Conservation (phyloP, 257 asterid species). For the Solanum virginianum region DNA sequence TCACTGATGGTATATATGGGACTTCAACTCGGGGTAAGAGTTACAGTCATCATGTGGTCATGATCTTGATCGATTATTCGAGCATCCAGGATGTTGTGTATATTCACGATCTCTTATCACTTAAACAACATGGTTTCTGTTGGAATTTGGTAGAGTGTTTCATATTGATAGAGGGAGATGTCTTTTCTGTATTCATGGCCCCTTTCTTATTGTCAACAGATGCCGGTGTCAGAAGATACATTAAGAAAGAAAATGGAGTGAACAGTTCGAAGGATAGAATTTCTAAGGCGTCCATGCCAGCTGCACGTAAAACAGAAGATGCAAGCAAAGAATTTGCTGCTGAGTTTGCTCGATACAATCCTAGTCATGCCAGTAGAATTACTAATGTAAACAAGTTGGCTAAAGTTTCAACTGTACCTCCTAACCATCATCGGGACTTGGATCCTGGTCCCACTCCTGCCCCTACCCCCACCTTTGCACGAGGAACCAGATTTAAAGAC, state of each 20-base stretch:
- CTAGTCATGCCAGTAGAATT: background rate
- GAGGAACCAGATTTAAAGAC: constrained; percentile 11
- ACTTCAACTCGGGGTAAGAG: background rate
- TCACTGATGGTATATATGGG: constrained; percentile 21
- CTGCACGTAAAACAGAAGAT: constrained; percentile 9
- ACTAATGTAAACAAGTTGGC: background rate
- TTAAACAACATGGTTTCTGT: background rate
- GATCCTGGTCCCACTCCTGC: constrained; percentile 39
- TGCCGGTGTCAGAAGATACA: constrained; percentile 20
- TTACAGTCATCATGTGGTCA: background rate
- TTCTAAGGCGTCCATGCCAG: constrained; percentile 8
- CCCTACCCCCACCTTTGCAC: constrained; percentile 26
- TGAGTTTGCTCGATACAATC: constrained; percentile 1
- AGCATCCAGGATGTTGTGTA: background rate
- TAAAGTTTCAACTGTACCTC: constrained; percentile 10
- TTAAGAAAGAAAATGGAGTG: constrained; percentile 19
- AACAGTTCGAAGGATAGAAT: constrained; percentile 8
- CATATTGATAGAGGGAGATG: background rate
- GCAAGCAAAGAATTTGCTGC: constrained; percentile 2
- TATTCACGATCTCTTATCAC: background rate
- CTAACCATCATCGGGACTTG: constrained; percentile 3
- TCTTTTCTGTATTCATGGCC: background rate
- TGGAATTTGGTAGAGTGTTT: background rate
- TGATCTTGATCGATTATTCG: background rate
- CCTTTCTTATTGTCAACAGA: constrained; percentile 7